phyloP scores from a whole-genome alignment of 371 early-diverging fungal species.

The Mortierella sp. region DNA sequence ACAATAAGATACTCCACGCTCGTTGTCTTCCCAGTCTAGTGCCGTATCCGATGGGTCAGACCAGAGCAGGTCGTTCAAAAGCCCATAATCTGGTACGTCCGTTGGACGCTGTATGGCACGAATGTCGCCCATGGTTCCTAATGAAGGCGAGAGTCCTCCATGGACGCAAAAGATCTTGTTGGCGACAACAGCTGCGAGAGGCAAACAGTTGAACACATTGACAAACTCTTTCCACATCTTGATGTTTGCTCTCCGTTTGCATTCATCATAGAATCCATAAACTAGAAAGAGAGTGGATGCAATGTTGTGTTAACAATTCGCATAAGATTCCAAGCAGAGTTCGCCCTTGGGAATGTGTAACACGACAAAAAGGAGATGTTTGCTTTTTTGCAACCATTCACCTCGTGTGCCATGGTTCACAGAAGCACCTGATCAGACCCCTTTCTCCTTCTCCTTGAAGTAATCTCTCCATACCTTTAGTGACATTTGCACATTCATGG shows the following conservation, averaged over 20 bases:
- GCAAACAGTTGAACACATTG: conserved; percentile 98
- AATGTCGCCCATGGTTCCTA: conserved; percentile 95
- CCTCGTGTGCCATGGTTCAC: too few relatives aligned
- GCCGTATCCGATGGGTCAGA: conserved; percentile 86
- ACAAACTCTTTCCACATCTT: conserved; percentile 99
- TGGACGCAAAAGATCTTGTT: conserved; percentile 99
- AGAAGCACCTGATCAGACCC: too few relatives aligned
- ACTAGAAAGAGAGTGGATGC: conserved; percentile 55
- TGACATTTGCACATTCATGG: conserved; percentile 98
- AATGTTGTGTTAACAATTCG: background rate
- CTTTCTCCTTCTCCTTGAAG: background rate
- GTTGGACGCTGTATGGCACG: conserved; percentile 91
- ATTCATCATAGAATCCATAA: conserved; percentile 99
- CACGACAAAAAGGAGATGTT: too few relatives aligned
- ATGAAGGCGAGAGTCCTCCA: conserved; percentile 97
- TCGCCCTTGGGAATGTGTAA: too few relatives aligned
- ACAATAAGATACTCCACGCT: conserved; percentile 96
- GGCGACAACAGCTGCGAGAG: conserved; percentile 96
- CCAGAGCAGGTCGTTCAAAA: conserved; percentile 92
- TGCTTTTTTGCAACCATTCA: too few relatives aligned
- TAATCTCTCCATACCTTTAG: conserved; percentile 67
- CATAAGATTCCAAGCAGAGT: too few relatives aligned
- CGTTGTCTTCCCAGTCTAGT: conserved; percentile 97
- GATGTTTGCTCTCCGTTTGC: conserved; percentile 94
- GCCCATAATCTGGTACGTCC: conserved; percentile 97